Evolutionary conservation across 164 flowering plant genomes (phyloP), one percentile per base, ranked within the genome.

Genomic region (Houttuynia cordata): DNA sequence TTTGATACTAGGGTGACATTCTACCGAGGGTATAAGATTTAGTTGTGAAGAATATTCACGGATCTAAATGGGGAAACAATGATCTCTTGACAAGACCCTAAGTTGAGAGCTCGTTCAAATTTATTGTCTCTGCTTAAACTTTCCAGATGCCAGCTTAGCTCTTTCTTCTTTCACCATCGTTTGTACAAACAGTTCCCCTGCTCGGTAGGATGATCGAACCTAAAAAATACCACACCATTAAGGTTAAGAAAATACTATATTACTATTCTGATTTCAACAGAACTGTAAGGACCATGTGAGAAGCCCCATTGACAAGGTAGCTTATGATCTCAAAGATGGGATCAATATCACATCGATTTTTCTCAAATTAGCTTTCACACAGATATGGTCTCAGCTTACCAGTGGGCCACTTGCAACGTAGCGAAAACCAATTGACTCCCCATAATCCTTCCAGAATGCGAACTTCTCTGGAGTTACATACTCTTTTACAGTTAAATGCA

Each of bases 371-470:
- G 15, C 20, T 25, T 21, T 56, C 23, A 56, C 4, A 30, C 9
- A 24, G 18, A 25, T 56, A 37, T 56, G 17, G 20, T 50, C 41
- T 14, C 40, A 60, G 30, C 53, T 77, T 81, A 91, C 97, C 88
- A 92, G 64, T 24, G 96, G 98, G 13, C 98, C 98, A 69, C 96
- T 92, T 15, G 98, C 96, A 47, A 92, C 91, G 74, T 87, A 92
- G 18, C 91, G 87, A 63, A 92, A 92, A 62, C 98, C 96, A 7
- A 89, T 87, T 20, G 96, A 83, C 73, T 89, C 96, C 57, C 96
- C 96, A 65, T 83, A 88, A 25, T 87, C 88, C 71, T 87, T 91
- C 98, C 96, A 91, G 78, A 78, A 85, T 24, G 78, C 76, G 71
- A 86, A 91, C 69, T 91, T 91, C 71, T 88, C 95, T 10, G 95